Percentiles rank a stretch among this genome's conserved stretches.
These are phyloP conservation scores for Rhododendron kiyosumense DNA, from an alignment of 148 eudicot genomes.

Conservation along the genomic window DNA sequence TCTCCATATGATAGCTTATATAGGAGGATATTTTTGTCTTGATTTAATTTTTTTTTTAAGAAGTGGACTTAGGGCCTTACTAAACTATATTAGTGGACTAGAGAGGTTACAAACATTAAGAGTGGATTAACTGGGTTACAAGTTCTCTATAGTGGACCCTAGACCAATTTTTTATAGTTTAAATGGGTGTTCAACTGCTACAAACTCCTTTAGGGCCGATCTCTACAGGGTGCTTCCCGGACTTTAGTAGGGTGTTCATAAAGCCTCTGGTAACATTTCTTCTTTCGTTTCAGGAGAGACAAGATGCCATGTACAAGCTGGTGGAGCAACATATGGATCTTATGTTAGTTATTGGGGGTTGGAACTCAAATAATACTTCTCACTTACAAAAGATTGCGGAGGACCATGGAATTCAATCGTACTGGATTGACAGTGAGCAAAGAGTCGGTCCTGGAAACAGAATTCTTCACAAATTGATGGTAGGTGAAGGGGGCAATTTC, in stretches of 20 bases:
- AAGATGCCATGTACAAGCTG: conserved; percentile 97
- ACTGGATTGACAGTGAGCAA: conserved; percentile 84
- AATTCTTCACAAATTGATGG: conserved; percentile 65
- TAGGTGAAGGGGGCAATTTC: conserved; percentile 22
- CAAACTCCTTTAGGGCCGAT: background rate
- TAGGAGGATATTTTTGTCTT: no score
- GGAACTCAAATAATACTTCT: conserved; percentile 95
- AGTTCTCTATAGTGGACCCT: no score
- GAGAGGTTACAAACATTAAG: no score
- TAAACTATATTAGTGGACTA: no score
- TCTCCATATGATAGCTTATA: no score
- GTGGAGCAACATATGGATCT: conserved; percentile 75
- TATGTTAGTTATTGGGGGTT: conserved; percentile 92
- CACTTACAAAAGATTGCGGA: conserved; percentile 92
- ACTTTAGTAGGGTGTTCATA: background rate
- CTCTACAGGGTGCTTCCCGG: background rate
- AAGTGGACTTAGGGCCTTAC: no score
- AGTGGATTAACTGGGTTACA: no score
- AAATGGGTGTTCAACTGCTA: background rate
- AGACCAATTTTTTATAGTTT: no score
- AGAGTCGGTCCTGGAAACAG: conserved; percentile 93
- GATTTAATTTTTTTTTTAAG: no score
- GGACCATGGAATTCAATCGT: conserved; percentile 85
- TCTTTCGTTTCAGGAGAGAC: conserved; percentile 59
- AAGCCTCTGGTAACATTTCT: background rate